A percentile compares a stretch with the other conserved stretches of the same genome.
Evolutionary conservation across 176 grass and related monocot species (phyloP).

Genomic region (Cenchrus americanus): DNA sequence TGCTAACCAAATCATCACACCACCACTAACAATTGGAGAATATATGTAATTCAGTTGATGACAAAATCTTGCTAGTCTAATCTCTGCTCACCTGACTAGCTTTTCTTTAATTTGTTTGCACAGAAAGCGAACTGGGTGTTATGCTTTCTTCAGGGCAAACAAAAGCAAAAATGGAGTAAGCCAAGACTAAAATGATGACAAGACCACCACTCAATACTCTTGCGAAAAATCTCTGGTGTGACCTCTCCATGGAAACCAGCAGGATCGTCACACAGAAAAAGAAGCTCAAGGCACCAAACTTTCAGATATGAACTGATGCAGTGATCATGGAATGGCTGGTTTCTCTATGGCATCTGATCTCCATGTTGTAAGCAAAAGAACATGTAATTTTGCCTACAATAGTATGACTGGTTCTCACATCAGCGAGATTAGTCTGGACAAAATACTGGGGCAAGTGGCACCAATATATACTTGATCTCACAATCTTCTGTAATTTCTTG

Average conservation of each 20-base stretch:
- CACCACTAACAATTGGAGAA: conserved; percentile 16
- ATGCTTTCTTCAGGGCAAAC: conserved; percentile 48
- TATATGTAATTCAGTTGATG: conserved; percentile 27
- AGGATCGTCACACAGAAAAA: conserved; percentile 4
- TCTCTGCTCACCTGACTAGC: not conserved
- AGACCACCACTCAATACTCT: not conserved
- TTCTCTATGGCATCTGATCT: conserved; percentile 6
- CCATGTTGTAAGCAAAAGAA: not conserved
- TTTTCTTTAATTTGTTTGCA: conserved; percentile 14
- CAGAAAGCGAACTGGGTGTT: conserved; percentile 57
- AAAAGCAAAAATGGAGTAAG: conserved; percentile 22
- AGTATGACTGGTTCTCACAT: conserved; percentile 5
- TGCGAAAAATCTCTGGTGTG: not conserved
- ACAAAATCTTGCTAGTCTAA: not conserved
- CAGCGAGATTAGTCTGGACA: not conserved
- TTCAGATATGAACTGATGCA: not conserved
- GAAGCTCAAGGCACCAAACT: not conserved
- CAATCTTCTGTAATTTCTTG: conserved; percentile 9
- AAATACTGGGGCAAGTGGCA: not conserved
- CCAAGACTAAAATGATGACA: conserved; percentile 27
- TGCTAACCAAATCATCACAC: conserved; percentile 34
- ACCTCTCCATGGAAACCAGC: not conserved
- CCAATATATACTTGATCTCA: not conserved
- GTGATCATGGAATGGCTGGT: not conserved
- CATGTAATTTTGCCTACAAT: not conserved